Base-by-base conservation (phyloP, 2,329 filamentous ascomycete genomes). In the Nectriaceae sp. region DNA sequence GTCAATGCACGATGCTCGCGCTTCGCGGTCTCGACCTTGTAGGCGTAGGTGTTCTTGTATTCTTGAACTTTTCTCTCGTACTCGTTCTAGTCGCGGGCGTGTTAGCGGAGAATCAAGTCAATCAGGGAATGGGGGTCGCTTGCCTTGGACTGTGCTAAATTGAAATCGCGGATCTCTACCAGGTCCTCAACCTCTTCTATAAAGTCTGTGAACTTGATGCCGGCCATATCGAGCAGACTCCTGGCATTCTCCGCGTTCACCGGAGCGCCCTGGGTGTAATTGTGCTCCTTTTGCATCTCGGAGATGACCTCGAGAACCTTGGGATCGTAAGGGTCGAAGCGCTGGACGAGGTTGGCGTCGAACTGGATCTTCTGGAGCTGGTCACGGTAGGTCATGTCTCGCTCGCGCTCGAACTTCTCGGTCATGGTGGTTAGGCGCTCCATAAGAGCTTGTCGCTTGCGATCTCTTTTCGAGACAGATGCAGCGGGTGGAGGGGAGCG, bases 311-410 rank as follows among this genome's bases (percentile, higher is more conserved):
- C 86, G 40, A 96, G 77, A 41, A 89, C 84, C 51, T 83, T 81
- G 52, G 84, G 77, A 44, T 79, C 77, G 67, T 96, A 95, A 1
- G 89, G 88, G 63, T 96, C 88, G 44, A 94, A 89, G 59, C 89
- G 85, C 68, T 90, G 85, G 57, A 96, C 90, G 39, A 96, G 79
- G 49, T 83, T 89, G 72, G 92, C 91, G 69, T 96, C 92, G 56
- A 90, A 85, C 71, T 97, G 92, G n/a, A 97, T 84, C 57, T 90
- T 90, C 63, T 94, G 87, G 2, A 97, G 80, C 70, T 97, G 90
- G 57, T 94, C 89, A 53, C 92, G 85, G 70, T 96, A 97, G 61
- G 90, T 85, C 54, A 82, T 77, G 68, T 96, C 90, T 56, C 89
- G 83, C 64, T 96, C 91, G 54, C 87, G 82, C 55, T 84, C 83